phyloP scores from a whole-genome alignment of 148 eudicot genomes.

The Silene latifolia region DNA sequence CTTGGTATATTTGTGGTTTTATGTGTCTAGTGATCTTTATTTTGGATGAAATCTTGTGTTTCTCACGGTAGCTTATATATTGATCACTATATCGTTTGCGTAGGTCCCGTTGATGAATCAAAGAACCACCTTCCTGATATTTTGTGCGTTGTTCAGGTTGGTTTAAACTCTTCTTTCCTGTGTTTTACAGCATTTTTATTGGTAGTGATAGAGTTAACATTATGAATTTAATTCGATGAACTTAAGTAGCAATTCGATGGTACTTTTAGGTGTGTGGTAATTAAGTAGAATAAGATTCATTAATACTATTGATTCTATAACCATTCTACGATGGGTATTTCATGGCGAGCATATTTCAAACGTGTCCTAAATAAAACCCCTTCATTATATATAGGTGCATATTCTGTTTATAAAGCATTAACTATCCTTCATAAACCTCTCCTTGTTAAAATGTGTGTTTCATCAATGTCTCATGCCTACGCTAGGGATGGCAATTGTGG shows the following conservation, averaged over 20 bases:
- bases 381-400: not conserved
- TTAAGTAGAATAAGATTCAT: not conserved
- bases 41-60: not conserved
- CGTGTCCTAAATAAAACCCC: not conserved
- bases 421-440: not conserved
- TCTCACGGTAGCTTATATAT: not conserved
- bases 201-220: not conserved
- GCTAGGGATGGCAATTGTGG: too few species aligned
- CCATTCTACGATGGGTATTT: not conserved
- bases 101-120: constrained; percentile 96
- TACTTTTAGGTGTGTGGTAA: not conserved
- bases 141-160: constrained; percentile 91
- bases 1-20: constrained; percentile 54
- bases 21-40: not conserved
- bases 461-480: too few species aligned
- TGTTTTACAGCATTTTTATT: not conserved
- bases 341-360: not conserved
- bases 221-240: not conserved
- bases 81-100: constrained; percentile 19
- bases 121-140: constrained; percentile 93
- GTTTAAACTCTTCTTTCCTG: constrained; percentile 11
- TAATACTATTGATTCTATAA: not conserved
- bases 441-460: too few species aligned
- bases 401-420: not conserved
- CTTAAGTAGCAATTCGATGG: not conserved